These are phyloP conservation scores for Solanum phureja DNA, from an alignment of 257 asterid genomes.

Conservation along the genomic window DNA sequence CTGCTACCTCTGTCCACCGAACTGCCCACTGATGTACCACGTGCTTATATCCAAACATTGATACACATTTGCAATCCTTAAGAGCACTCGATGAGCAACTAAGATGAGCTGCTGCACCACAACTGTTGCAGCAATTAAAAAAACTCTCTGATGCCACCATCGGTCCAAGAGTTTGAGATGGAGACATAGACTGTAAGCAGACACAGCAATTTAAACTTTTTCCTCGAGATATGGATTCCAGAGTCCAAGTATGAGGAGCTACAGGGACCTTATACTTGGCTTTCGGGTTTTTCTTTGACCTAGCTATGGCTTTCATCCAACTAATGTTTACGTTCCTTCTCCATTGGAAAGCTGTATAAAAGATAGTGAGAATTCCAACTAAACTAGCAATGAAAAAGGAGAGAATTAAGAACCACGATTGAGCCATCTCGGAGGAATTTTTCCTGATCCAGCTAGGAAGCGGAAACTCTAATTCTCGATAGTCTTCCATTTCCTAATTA, in stretches of 20 bases:
- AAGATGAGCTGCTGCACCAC: conserved; percentile 93
- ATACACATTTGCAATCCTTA: conserved; percentile 81
- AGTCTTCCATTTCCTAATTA: conserved; percentile 58
- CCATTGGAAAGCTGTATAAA: conserved; percentile 87
- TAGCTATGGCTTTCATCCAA: conserved; percentile 95
- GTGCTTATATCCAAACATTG: conserved; percentile 64
- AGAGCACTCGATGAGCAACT: conserved; percentile 75
- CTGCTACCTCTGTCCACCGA: conserved; percentile 82
- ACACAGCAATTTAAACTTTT: conserved; percentile 83
- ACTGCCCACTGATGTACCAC: conserved; percentile 96
- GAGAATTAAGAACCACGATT: conserved; percentile 42
- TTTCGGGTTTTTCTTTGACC: conserved; percentile 93
- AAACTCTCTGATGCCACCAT: conserved; percentile 57
- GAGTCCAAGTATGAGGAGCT: conserved; percentile 72
- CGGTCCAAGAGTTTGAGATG: conserved; percentile 76
- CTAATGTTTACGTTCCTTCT: conserved; percentile 74
- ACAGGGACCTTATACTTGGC: conserved; percentile 53
- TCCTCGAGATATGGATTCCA: conserved; percentile 76
- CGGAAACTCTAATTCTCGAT: conserved; percentile 48
- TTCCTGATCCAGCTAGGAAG: conserved; percentile 62
- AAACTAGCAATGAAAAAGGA: conserved; percentile 72
- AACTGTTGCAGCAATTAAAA: conserved; percentile 61
- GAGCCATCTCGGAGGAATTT: conserved; percentile 64
- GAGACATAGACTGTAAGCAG: conserved; percentile 68
- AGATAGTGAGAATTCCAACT: conserved; percentile 67